phyloP scores from a whole-genome alignment of 1,139 yeast genomes.

The Nadsonia commutata region DNA sequence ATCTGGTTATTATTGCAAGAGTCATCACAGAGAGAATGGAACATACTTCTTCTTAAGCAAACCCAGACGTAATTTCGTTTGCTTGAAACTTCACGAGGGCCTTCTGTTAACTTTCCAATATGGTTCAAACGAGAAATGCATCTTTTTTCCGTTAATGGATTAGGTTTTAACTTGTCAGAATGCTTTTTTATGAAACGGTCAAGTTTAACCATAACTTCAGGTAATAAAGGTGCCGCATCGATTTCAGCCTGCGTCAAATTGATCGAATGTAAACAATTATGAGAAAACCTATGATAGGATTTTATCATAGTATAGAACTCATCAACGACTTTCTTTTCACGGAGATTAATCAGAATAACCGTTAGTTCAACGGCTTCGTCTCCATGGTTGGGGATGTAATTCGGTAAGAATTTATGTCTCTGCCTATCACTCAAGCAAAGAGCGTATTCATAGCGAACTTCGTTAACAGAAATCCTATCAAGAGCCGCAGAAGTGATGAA shows the following conservation, averaged over 20 bases:
- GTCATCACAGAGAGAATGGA: conserved; percentile 12
- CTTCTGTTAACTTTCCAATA: not conserved
- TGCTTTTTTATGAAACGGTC: conserved; percentile 10
- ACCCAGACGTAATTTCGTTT: conserved; percentile 13
- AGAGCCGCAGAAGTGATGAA: no score
- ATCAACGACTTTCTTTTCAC: no score
- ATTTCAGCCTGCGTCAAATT: conserved; percentile 10
- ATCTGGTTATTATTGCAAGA: conserved; percentile 10
- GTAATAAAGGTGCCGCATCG: conserved; percentile 12
- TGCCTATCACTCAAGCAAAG: no score
- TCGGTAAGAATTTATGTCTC: no score
- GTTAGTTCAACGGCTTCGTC: no score
- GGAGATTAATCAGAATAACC: no score
- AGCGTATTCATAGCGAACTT: no score
- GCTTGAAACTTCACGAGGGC: not conserved
- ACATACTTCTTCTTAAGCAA: conserved; percentile 14
- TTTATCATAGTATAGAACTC: no score
- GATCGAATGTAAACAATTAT: conserved; percentile 1
- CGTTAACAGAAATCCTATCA: no score
- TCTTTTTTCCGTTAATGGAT: conserved; percentile 4
- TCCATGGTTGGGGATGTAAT: no score
- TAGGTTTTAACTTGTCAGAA: conserved; percentile 6
- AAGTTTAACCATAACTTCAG: conserved; percentile 8
- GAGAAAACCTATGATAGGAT: no score
- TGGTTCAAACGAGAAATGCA: conserved; percentile 1